phyloP scores from a whole-genome alignment of 1,139 yeast genomes.

The Pichia sp. region DNA sequence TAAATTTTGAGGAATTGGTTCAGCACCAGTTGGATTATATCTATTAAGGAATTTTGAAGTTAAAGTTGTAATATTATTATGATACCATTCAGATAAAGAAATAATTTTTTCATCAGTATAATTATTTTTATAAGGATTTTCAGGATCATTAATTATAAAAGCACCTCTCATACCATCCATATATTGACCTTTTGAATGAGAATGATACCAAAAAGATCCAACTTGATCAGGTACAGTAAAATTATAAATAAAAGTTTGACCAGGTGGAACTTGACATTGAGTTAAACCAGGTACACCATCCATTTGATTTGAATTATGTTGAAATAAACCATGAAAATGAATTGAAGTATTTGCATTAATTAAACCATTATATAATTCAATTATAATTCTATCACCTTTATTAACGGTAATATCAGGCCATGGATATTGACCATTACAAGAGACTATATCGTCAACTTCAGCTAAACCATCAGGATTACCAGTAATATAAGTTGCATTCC shows the following conservation, averaged over 20 bases:
- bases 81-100: constrained; percentile 81
- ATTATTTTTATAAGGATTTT: constrained; percentile 40
- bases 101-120: constrained; percentile 74
- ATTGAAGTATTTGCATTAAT: constrained; percentile 61
- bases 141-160: constrained; percentile 58
- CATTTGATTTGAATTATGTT: constrained; percentile 62
- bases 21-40: constrained; percentile 94
- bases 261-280: constrained; percentile 84
- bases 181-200: constrained; percentile 80
- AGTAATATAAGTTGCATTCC: constrained; percentile 65
- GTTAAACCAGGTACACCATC: constrained; percentile 87
- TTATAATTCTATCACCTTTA: constrained; percentile 69
- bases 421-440: constrained; percentile 82
- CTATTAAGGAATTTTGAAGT: constrained; percentile 52
- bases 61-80: constrained; percentile 49
- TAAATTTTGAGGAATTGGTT: constrained; percentile 81
- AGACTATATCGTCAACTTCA: constrained; percentile 56
- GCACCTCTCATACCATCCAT: constrained; percentile 89
- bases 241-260: constrained; percentile 62
- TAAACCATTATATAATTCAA: constrained; percentile 66
- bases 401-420: constrained; percentile 69
- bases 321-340: constrained; percentile 92
- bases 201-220: constrained; percentile 95
- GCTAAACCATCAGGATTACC: constrained; percentile 73
- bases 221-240: constrained; percentile 76